Conservation (phyloP, 2,329 filamentous ascomycete species). For the Atkinsonella texensis region DNA sequence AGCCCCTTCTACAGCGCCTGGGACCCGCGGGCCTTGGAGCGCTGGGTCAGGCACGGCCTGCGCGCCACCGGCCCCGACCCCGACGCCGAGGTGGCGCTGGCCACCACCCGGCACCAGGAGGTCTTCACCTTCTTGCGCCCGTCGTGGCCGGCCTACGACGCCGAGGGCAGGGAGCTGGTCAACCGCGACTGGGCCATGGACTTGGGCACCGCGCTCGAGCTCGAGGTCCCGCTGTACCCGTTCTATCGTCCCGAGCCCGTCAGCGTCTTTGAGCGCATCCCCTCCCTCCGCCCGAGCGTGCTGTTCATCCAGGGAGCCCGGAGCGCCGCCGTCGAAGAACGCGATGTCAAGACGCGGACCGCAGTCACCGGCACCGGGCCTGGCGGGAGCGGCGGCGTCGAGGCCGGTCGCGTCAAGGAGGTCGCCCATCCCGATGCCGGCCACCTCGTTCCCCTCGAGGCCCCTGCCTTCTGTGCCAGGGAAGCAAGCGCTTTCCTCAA, state of each 20-base stretch:
- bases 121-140: slow-evolving; percentile 66
- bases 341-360: slow-evolving; percentile 46
- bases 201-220: slow-evolving; percentile 27
- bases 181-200: slow-evolving; percentile 32
- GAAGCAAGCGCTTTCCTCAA: slow-evolving; percentile 44
- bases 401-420: slow-evolving; percentile 54
- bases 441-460: slow-evolving; percentile 78
- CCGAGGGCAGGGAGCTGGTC: slow-evolving; percentile 25
- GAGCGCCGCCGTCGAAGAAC: slow-evolving; percentile 42
- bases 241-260: slow-evolving; percentile 58
- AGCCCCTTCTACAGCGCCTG: slow-evolving; percentile 65
- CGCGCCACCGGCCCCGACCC: slow-evolving; percentile 38
- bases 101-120: slow-evolving; percentile 71
- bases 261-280: slow-evolving; percentile 43
- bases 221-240: slow-evolving; percentile 28
- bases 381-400: slow-evolving; percentile 54
- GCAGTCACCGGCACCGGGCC: slow-evolving; percentile 49
- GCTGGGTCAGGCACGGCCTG: slow-evolving; percentile 53
- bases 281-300: slow-evolving; percentile 48
- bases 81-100: slow-evolving; percentile 49
- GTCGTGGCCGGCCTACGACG: slow-evolving; percentile 34
- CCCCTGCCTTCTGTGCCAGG: slow-evolving; percentile 53
- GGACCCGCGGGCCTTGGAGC: slow-evolving; percentile 67
- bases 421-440: slow-evolving; percentile 54
- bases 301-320: slow-evolving; percentile 57